Percentiles rank a stretch among this genome's conserved stretches.
Evolutionary conservation across 2,329 filamentous ascomycete species (phyloP).

Genomic region (Chrysosporium queenslandicum): DNA sequence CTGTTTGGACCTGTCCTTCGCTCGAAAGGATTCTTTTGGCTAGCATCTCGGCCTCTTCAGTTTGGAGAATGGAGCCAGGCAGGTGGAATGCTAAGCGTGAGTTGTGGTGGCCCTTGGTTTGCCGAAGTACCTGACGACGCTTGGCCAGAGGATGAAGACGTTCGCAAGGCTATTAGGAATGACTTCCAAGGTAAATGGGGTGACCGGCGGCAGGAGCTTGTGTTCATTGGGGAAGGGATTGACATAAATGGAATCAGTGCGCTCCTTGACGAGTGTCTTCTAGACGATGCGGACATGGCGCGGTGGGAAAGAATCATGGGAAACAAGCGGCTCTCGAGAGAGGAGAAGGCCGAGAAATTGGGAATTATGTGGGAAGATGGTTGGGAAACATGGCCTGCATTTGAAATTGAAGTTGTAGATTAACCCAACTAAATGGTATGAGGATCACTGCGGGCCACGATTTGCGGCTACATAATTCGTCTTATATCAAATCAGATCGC

Average conservation of each 20-base stretch:
- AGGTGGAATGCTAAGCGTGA: constrained; percentile 36
- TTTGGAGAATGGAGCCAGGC: constrained; percentile 40
- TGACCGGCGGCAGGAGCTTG: constrained; percentile 60
- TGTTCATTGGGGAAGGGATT: constrained; percentile 61
- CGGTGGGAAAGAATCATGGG: constrained; percentile 47
- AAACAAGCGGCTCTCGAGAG: constrained; percentile 27
- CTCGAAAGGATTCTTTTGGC: constrained; percentile 40
- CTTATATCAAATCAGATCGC: too few relatives aligned
- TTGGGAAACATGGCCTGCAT: constrained; percentile 47
- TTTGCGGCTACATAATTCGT: too few relatives aligned
- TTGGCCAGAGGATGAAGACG: constrained; percentile 42
- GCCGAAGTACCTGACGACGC: constrained; percentile 47
- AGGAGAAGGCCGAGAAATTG: constrained; percentile 40
- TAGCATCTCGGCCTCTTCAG: constrained; percentile 34
- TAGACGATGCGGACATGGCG: constrained; percentile 51
- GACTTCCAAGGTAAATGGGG: constrained; percentile 51
- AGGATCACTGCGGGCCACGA: too few relatives aligned
- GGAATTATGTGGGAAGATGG: constrained; percentile 49
- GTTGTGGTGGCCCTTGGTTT: constrained; percentile 44
- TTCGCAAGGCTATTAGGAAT: constrained; percentile 39
- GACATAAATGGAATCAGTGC: constrained; percentile 43
- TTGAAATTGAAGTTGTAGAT: constrained; percentile 33
- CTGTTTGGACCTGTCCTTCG: constrained; percentile 33
- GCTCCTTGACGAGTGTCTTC: constrained; percentile 45
- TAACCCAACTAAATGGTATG: too few relatives aligned